A percentile compares a stretch with the other conserved stretches of the same genome.
phyloP scores from a whole-genome alignment of 371 early-diverging fungal genomes.

The Mucor ambiguus region DNA sequence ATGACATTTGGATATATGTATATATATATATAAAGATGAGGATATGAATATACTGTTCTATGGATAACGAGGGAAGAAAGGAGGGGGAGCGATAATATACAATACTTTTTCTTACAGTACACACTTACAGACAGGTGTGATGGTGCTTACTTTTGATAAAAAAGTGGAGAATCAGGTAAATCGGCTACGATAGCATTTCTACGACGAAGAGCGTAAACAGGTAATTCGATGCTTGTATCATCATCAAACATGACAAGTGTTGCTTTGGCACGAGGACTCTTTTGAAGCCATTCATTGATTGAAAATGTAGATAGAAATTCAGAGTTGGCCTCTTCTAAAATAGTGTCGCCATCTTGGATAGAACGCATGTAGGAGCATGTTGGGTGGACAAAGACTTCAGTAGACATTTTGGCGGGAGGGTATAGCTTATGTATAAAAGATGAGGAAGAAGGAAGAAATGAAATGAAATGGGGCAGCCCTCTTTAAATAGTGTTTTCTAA shows the following conservation, averaged over 20 bases:
- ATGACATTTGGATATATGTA: slow-evolving; percentile 3
- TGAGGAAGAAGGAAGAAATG: not conserved
- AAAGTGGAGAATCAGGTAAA: slow-evolving; percentile 42
- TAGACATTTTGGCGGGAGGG: slow-evolving; percentile 8
- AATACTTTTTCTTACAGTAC: not conserved
- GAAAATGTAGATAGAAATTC: slow-evolving; percentile 23
- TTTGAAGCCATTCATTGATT: slow-evolving; percentile 45
- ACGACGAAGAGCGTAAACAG: slow-evolving; percentile 45
- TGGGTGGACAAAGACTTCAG: slow-evolving; percentile 22
- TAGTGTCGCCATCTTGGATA: slow-evolving; percentile 43
- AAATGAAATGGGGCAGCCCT: not conserved
- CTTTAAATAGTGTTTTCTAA: not conserved
- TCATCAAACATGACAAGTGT: slow-evolving; percentile 36
- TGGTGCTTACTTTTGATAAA: slow-evolving; percentile 1
- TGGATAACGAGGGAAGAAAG: not conserved
- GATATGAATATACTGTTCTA: not conserved
- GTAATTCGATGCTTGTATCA: slow-evolving; percentile 38
- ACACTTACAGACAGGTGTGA: not conserved
- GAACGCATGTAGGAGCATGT: slow-evolving; percentile 31
- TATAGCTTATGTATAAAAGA: not conserved
- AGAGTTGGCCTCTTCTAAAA: slow-evolving; percentile 32
- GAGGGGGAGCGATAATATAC: not conserved
- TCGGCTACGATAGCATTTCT: slow-evolving; percentile 52
- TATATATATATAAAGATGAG: not conserved
- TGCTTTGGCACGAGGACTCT: slow-evolving; percentile 43